A percentile compares a stretch with the other conserved stretches of the same genome.
These are phyloP conservation scores for Centella asiatica DNA, from an alignment of 129 eudicot species.

Conservation along the genomic window DNA sequence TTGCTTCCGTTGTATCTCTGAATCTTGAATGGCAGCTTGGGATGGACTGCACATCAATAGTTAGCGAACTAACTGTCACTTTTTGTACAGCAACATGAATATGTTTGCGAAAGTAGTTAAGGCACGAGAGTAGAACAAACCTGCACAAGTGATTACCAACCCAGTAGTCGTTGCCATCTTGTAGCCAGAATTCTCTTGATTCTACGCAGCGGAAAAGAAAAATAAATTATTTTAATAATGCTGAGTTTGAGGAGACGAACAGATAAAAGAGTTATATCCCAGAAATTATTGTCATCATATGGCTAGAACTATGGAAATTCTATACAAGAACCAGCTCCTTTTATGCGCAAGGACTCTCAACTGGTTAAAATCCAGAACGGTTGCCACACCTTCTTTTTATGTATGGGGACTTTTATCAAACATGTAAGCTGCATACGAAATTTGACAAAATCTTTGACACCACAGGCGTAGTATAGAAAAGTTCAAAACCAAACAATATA, in stretches of 20 bases:
- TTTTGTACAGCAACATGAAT: not conserved
- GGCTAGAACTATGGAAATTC: no score
- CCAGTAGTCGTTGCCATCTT: slow-evolving; percentile 13
- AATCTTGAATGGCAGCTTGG: slow-evolving; percentile 28
- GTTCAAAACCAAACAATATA: no score
- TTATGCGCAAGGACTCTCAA: not conserved
- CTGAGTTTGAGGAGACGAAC: no score
- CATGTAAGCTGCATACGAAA: not conserved
- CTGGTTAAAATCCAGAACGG: not conserved
- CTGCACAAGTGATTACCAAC: slow-evolving; percentile 2
- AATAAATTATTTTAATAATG: no score
- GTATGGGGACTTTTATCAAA: not conserved
- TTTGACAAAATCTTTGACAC: not conserved
- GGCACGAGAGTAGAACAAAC: slow-evolving; percentile 3
- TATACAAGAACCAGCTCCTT: not conserved
- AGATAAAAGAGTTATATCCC: no score
- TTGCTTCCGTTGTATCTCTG: slow-evolving; percentile 11
- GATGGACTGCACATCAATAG: slow-evolving; percentile 13
- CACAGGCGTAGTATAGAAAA: not conserved
- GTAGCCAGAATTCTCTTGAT: not conserved
- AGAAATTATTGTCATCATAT: no score
- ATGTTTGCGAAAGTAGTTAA: not conserved
- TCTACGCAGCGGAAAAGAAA: not conserved
- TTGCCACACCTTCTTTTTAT: not conserved
- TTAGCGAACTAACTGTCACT: not conserved